Percentiles rank a stretch among this genome's conserved stretches.
Conservation (phyloP, 805 yeast species). For the Spathaspora hagerdaliae region DNA sequence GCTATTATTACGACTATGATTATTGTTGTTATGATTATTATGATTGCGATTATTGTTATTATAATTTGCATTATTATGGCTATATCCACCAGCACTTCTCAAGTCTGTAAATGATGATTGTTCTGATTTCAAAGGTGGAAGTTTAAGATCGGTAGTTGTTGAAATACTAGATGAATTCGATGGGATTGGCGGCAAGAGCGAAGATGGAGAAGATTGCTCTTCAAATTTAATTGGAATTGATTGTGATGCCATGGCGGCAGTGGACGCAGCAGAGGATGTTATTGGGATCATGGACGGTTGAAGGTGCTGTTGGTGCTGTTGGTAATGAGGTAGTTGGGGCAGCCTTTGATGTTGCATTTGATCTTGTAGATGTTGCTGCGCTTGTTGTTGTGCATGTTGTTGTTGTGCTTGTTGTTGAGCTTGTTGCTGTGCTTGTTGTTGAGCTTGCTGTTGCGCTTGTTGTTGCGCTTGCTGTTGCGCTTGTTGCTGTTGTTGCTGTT, state of each 20-base stretch:
- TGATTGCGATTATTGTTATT: too few relatives aligned
- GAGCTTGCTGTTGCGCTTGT: slow-evolving; percentile 10
- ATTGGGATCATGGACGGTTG: slow-evolving; percentile 6
- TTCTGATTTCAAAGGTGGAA: background rate
- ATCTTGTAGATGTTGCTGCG: slow-evolving; percentile 4
- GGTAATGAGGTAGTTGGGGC: slow-evolving; percentile 5
- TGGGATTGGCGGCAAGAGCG: background rate
- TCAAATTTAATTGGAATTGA: slow-evolving; percentile 2
- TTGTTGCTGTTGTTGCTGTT: background rate
- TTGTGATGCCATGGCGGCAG: slow-evolving; percentile 8
- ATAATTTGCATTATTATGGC: too few relatives aligned
- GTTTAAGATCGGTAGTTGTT: background rate
- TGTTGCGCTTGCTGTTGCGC: slow-evolving; percentile 3
- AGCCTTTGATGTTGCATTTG: slow-evolving; percentile 2
- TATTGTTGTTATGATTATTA: too few relatives aligned
- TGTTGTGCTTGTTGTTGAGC: background rate
- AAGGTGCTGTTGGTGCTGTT: slow-evolving; percentile 1
- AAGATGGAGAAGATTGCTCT: background rate
- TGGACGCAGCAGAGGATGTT: slow-evolving; percentile 6
- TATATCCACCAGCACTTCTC: too few relatives aligned
- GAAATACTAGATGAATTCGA: background rate
- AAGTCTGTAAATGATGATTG: background rate
- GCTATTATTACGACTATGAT: background rate
- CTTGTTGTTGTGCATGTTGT: slow-evolving; percentile 8
- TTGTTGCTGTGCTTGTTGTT: slow-evolving; percentile 8